These are phyloP conservation scores for Metarhizium rileyi DNA, from an alignment of 2,329 filamentous ascomycete species.

Conservation along the genomic window DNA sequence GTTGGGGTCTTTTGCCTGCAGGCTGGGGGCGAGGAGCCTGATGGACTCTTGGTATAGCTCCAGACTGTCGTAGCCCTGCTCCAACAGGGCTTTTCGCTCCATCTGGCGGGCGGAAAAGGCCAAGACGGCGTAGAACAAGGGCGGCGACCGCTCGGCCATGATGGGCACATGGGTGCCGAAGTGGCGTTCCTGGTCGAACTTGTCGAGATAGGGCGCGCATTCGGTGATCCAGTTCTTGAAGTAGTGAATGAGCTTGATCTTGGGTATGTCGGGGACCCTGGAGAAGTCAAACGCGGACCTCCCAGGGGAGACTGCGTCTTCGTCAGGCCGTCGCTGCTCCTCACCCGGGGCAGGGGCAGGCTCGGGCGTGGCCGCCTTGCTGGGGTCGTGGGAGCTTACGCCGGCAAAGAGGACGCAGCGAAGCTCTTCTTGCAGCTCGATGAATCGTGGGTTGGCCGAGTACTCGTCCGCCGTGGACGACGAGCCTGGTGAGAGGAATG, in stretches of 20 bases:
- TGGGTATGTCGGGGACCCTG: conserved; percentile 16
- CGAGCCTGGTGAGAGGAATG: conserved; percentile 10
- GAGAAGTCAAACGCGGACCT: conserved; percentile 17
- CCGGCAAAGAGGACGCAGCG: conserved; percentile 30
- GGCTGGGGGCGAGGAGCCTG: conserved; percentile 28
- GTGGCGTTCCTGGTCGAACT: conserved; percentile 41
- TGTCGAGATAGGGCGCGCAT: conserved; percentile 40
- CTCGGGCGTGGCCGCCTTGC: conserved; percentile 19
- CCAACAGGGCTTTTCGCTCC: conserved; percentile 38
- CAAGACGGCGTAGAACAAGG: conserved; percentile 39
- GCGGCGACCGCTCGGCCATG: conserved; percentile 33
- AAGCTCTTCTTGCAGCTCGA: conserved; percentile 35
- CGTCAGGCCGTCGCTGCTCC: conserved; percentile 1
- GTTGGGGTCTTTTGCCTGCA: conserved; percentile 33
- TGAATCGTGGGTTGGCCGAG: conserved; percentile 28
- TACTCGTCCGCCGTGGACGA: conserved; percentile 21
- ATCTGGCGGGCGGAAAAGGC: conserved; percentile 44
- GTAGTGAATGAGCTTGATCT: conserved; percentile 20
- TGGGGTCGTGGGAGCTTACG: conserved; percentile 16
- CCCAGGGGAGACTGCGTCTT: conserved; percentile 2
- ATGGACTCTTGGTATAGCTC: conserved; percentile 45
- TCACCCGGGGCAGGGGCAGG: conserved; percentile 4
- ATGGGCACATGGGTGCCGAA: conserved; percentile 42
- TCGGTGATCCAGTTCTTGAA: conserved; percentile 42
- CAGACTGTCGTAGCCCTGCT: conserved; percentile 38